phyloP scores from a whole-genome alignment of 1,284 basidiomycete species.

The Marasmius sp. region DNA sequence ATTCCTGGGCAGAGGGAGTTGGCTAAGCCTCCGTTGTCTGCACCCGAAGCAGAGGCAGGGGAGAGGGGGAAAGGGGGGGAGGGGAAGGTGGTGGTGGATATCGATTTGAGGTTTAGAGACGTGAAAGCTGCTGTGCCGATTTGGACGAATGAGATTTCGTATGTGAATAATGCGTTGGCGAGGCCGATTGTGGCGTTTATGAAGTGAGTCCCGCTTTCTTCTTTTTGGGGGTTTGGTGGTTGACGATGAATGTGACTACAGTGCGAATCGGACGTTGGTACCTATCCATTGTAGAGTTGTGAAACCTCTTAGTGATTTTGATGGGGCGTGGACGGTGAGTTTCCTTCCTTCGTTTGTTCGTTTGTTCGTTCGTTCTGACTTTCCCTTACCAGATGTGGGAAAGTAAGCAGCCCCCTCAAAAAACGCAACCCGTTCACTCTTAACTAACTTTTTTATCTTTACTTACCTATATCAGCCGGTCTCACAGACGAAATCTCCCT shows the following conservation, averaged over 20 bases:
- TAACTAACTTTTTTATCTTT: conserved; percentile 17
- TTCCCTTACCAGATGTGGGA: conserved; percentile 71
- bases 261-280: conserved; percentile 87
- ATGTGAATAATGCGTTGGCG: conserved; percentile 93
- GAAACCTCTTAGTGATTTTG: conserved; percentile 79
- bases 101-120: conserved; percentile 95
- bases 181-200: conserved; percentile 98
- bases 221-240: conserved; percentile 3
- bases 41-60: conserved; percentile 49
- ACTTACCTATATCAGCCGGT: conserved; percentile 58
- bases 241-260: conserved; percentile 25
- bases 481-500: conserved; percentile 80
- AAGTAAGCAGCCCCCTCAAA: conserved; percentile 54
- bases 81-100: conserved; percentile 78
- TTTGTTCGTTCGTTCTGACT: conserved; percentile 13
- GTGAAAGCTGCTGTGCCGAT: conserved; percentile 94
- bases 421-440: not conserved
- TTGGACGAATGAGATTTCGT: conserved; percentile 84
- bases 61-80: conserved; percentile 40
- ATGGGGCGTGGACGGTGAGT: conserved; percentile 88
- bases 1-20: conserved; percentile 90
- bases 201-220: conserved; percentile 61
- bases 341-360: not conserved
- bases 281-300: conserved; percentile 88
- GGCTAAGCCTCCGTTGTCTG: conserved; percentile 83